Conservation (phyloP, 2,329 filamentous ascomycete species). For the Chrysoporthe deuterocubensis region DNA sequence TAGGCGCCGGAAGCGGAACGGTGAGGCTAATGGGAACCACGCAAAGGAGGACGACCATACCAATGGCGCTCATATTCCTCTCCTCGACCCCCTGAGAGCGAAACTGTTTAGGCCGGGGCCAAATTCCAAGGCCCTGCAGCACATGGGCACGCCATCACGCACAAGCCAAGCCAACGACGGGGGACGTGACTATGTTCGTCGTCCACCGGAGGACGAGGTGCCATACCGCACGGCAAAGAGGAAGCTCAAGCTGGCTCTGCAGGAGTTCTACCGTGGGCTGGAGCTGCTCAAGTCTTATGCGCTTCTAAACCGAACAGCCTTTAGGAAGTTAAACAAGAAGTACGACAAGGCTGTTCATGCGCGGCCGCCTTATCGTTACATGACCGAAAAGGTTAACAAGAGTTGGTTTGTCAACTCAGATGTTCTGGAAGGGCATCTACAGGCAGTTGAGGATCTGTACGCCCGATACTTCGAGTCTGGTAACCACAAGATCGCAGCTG, state of each 20-base stretch:
- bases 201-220: constrained; percentile 61
- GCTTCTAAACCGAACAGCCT: constrained; percentile 86
- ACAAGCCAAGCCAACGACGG: constrained; percentile 37
- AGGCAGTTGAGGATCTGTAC: constrained; percentile 86
- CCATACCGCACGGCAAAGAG: constrained; percentile 86
- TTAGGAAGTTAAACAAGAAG: constrained; percentile 98
- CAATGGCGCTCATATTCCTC: constrained; percentile 42
- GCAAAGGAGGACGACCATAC: constrained; percentile 34
- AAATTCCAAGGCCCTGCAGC: constrained; percentile 63
- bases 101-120: constrained; percentile 60
- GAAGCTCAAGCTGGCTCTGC: constrained; percentile 87
- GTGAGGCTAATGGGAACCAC: constrained; percentile 28
- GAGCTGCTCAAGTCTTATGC: constrained; percentile 93
- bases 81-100: constrained; percentile 55
- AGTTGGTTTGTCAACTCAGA: constrained; percentile 92
- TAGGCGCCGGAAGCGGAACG: constrained; percentile 41
- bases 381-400: constrained; percentile 89
- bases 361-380: constrained; percentile 76
- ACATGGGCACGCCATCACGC: constrained; percentile 58
- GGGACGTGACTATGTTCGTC: constrained; percentile 56
- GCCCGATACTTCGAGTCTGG: constrained; percentile 92
- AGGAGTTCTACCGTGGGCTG: constrained; percentile 90
- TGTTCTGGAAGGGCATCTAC: constrained; percentile 78
- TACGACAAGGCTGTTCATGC: constrained; percentile 91
- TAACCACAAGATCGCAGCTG: constrained; percentile 87